A percentile compares a stretch with the other conserved stretches of the same genome.
Evolutionary conservation across 768 basidiomycete species (phyloP).

Genomic region (Termitomyces sp.): DNA sequence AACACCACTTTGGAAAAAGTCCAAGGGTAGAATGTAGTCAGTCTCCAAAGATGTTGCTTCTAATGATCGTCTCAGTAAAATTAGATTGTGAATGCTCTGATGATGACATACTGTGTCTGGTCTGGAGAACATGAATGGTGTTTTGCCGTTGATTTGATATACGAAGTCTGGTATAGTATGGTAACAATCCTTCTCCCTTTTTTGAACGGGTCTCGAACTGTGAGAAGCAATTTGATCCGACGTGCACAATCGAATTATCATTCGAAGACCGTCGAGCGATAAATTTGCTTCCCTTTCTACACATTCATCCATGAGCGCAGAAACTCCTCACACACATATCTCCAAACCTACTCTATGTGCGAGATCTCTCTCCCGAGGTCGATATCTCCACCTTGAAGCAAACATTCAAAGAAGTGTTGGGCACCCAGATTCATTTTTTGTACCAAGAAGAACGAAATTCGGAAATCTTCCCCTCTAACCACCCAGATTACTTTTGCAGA

Average conservation of each 20-base stretch:
- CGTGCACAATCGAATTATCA: neutral
- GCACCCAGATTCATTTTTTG: neutral
- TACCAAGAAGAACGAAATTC: too few relatives aligned
- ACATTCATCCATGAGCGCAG: neutral
- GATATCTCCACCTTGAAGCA: neutral
- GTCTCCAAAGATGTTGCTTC: neutral
- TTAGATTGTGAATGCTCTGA: neutral
- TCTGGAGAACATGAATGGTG: neutral
- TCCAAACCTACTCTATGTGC: neutral
- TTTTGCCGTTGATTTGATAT: neutral
- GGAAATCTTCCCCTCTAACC: neutral
- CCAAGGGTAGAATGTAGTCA: neutral
- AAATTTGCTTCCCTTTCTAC: neutral
- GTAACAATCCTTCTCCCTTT: neutral
- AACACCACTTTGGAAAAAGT: constrained; percentile 46
- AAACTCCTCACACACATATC: neutral
- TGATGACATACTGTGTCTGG: neutral
- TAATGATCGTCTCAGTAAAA: neutral
- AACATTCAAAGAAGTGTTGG: neutral
- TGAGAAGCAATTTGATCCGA: neutral
- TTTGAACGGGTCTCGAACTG: neutral
- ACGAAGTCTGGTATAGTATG: neutral
- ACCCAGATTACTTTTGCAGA: neutral
- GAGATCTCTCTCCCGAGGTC: neutral
- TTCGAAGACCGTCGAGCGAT: neutral